Evolutionary conservation across 2,329 filamentous ascomycete species (phyloP).

Genomic region (Fragosphaeria purpurea): DNA sequence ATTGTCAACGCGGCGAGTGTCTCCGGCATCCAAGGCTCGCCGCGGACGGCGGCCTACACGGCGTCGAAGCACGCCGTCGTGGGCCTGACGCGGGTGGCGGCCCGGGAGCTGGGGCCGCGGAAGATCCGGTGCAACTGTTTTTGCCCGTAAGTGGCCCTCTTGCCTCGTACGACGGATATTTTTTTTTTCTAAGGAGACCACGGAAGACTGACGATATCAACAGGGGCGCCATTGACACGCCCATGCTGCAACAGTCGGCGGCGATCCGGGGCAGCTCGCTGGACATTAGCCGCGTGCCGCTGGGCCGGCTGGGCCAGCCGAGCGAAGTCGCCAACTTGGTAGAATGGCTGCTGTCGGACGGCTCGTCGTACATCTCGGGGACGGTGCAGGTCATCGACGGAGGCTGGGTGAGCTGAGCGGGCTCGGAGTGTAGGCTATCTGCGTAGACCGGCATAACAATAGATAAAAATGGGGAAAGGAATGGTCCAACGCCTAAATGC

Average conservation of each 20-base stretch:
- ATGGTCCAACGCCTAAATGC: no score
- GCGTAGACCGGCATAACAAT: no score
- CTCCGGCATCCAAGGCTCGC: slow-evolving; percentile 29
- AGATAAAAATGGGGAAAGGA: no score
- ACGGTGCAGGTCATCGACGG: slow-evolving; percentile 4
- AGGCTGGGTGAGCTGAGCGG: slow-evolving; percentile 2
- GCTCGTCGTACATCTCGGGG: slow-evolving; percentile 4
- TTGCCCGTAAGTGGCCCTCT: not conserved
- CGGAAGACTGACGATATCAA: not conserved
- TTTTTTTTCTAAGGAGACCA: not conserved
- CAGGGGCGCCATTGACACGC: slow-evolving; percentile 6
- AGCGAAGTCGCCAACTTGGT: slow-evolving; percentile 40
- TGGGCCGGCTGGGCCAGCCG: slow-evolving; percentile 31
- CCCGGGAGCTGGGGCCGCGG: slow-evolving; percentile 17
- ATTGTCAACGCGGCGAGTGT: slow-evolving; percentile 38
- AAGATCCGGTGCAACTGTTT: slow-evolving; percentile 9
- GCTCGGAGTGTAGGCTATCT: not conserved
- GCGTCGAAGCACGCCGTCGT: slow-evolving; percentile 20
- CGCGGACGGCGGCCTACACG: slow-evolving; percentile 20
- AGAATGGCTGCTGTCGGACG: slow-evolving; percentile 27
- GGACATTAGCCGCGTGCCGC: slow-evolving; percentile 12
- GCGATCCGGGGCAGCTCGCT: slow-evolving; percentile 1
- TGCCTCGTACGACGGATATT: not conserved
- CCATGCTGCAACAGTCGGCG: slow-evolving; percentile 3
- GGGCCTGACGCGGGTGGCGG: slow-evolving; percentile 19